phyloP scores from a whole-genome alignment of 768 basidiomycete species.

The Boletus edulis region DNA sequence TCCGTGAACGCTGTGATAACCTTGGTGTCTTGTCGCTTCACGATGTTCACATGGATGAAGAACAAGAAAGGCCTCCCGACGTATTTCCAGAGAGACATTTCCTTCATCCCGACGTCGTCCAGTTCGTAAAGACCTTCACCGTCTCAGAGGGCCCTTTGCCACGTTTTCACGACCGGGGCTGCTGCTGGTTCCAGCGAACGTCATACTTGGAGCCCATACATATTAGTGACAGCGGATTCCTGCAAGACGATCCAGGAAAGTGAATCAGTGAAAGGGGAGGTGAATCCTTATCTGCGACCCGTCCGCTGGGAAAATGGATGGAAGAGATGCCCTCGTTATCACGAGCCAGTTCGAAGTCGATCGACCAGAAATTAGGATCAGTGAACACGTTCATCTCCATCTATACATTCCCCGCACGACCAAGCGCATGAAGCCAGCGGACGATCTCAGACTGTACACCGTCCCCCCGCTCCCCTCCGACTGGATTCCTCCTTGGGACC shows the following conservation, averaged over 20 bases:
- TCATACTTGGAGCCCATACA: not conserved
- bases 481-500: too few relatives aligned
- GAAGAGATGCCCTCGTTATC: not conserved
- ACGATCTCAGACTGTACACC: not conserved
- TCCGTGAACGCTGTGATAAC: not conserved
- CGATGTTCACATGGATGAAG: not conserved
- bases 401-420: too few relatives aligned
- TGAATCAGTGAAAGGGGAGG: not conserved
- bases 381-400: too few relatives aligned
- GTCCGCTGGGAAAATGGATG: not conserved
- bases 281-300: not conserved
- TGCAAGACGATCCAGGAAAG: not conserved
- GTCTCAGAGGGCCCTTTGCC: not conserved
- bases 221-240: not conserved
- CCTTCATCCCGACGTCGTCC: not conserved
- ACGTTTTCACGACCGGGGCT: not conserved
- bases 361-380: too few relatives aligned
- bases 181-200: not conserved
- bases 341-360: too few relatives aligned
- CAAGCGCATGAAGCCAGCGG: too few relatives aligned
- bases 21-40: not conserved
- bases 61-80: not conserved
- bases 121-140: not conserved
- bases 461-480: not conserved
- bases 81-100: not conserved